phyloP scores from a whole-genome alignment of 1,284 basidiomycete species.

The Clitocybe nebularis region DNA sequence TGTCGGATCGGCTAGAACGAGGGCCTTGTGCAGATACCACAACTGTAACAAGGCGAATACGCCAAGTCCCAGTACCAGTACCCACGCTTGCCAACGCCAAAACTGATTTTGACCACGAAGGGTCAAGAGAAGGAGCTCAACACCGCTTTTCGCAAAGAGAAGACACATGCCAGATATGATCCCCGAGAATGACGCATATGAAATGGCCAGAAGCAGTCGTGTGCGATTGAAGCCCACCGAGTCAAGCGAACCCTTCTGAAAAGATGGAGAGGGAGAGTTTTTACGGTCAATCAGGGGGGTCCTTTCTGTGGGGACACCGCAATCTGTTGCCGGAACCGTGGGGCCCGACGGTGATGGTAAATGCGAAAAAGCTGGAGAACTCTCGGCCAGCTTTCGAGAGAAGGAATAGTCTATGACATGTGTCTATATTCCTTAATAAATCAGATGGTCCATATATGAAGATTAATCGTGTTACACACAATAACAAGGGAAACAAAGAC shows the following conservation, averaged over 20 bases:
- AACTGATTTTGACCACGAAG: slow-evolving; percentile 85
- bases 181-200: slow-evolving; percentile 87
- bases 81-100: slow-evolving; percentile 79
- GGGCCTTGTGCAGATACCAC: slow-evolving; percentile 90
- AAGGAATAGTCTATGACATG: slow-evolving; percentile 53
- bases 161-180: slow-evolving; percentile 94
- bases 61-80: slow-evolving; percentile 66
- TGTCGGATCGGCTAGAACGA: slow-evolving; percentile 83
- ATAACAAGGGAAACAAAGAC: slow-evolving; percentile 60
- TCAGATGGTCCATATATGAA: slow-evolving; percentile 6
- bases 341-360: slow-evolving; percentile 29
- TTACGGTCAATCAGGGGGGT: slow-evolving; percentile 60
- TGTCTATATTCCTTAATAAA: slow-evolving; percentile 35
- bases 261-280: slow-evolving; percentile 21
- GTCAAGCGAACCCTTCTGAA: slow-evolving; percentile 23
- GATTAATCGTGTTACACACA: slow-evolving; percentile 41
- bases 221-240: slow-evolving; percentile 37
- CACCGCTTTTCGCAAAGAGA: slow-evolving; percentile 91
- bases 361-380: slow-evolving; percentile 19
- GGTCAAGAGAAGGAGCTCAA: slow-evolving; percentile 85
- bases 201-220: slow-evolving; percentile 73
- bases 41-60: slow-evolving; percentile 77
- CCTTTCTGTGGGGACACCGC: slow-evolving; percentile 42
- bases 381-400: slow-evolving; percentile 20
- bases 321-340: slow-evolving; percentile 26